These are phyloP conservation scores for Rhizopogon vulgaris DNA, from an alignment of 768 basidiomycete species.

Conservation along the genomic window DNA sequence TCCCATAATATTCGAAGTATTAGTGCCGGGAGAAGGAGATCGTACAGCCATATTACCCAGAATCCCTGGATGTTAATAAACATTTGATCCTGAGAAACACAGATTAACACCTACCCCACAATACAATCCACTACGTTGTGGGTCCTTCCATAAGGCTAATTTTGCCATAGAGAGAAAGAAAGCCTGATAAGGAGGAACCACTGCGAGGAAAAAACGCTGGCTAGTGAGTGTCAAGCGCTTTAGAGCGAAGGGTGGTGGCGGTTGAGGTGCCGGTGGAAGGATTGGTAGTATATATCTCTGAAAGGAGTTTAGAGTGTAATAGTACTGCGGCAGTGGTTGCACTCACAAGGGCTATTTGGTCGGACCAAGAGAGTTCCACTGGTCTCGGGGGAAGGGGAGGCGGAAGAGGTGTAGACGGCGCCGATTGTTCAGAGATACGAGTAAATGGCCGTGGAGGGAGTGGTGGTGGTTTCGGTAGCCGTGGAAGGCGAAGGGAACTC, in stretches of 20 bases:
- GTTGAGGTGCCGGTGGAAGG: constrained; percentile 36
- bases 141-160: constrained; percentile 54
- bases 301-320: constrained; percentile 5
- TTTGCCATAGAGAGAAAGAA: constrained; percentile 32
- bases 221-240: constrained; percentile 44
- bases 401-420: constrained; percentile 1
- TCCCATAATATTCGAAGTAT: constrained; percentile 41
- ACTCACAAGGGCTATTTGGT: constrained; percentile 20
- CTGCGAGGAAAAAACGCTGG: constrained; percentile 51
- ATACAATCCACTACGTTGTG: constrained; percentile 37
- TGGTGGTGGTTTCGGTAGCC: background rate
- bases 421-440: background rate
- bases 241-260: constrained; percentile 45
- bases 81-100: background rate
- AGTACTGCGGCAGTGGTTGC: constrained; percentile 3
- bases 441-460: background rate
- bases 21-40: constrained; percentile 48
- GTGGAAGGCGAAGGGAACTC: background rate
- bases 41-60: constrained; percentile 60
- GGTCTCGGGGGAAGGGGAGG: constrained; percentile 6
- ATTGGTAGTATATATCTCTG: constrained; percentile 40
- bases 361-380: constrained; percentile 18
- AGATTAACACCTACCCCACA: constrained; percentile 41
- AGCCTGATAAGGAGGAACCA: constrained; percentile 43
- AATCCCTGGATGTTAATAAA: constrained; percentile 35